Evolutionary conservation across 2,329 filamentous ascomycete genomes (phyloP), one percentile per base, ranked within the genome.

Genomic region (Pseudogymnoascus sp.): DNA sequence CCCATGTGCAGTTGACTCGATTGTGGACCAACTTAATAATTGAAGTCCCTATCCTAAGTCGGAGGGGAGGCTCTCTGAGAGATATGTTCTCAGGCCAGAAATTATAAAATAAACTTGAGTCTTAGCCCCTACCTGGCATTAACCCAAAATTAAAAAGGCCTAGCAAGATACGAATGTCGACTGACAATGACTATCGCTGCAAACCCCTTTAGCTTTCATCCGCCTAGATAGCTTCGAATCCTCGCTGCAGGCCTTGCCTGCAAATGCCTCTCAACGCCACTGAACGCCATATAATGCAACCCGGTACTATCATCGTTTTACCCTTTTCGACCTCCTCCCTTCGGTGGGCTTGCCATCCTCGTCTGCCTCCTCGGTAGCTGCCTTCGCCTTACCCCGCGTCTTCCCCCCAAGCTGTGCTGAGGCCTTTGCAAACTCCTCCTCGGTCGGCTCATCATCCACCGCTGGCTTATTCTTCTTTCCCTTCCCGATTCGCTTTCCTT

Each of bases 401-500:
- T 57, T 57, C 38, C 41, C 65, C 60, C 67, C 70, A 61, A 83
- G 70, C 64, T 74, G 78, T 9, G 77, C 75, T 1, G 80, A 80
- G 4, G 82, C 79, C 5, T 78, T 79, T 62, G 83, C 78, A 60
- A 85, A 85, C 0, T 79, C 81, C 65, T 83, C 82, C 63, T 86
- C 83, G 0, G 79, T 80, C 1, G 82, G 80, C 68, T 82, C 80
- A 2, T 70, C 74, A 56, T 68, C 74, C 67, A 85, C 85, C 12
- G 79, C 79, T 62, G 88, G 85, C 66, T 90, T 86, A 0, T 82
- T 77, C 69, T 81, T 83, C 69, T 77, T 77, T 9, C 76, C 77
- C 68, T 80, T 75, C 67, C 72, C 83, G 26, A 65, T 71, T 62
- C 74, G 75, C 63, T 72, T 76, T 60, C 71, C 67, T 52, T 69